phyloP scores from a whole-genome alignment of 2,329 filamentous ascomycete species.

The Graphium sp. region DNA sequence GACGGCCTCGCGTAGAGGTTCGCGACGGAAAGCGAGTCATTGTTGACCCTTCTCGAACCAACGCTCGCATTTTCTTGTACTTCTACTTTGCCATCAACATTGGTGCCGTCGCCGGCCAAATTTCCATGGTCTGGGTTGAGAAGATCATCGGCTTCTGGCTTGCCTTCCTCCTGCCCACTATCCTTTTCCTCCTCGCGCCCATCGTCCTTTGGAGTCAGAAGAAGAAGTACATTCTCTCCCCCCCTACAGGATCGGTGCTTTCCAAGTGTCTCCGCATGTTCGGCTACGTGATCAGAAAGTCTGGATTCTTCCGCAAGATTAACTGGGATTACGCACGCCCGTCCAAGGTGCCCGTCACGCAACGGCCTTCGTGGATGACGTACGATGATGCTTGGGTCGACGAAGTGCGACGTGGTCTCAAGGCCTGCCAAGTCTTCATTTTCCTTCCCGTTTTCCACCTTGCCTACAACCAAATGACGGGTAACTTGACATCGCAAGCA shows the following conservation, averaged over 20 bases:
- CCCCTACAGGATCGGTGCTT: constrained; percentile 57
- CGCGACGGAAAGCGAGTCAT: constrained; percentile 49
- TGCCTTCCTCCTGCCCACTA: constrained; percentile 49
- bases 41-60: constrained; percentile 51
- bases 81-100: constrained; percentile 44
- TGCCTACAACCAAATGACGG: constrained; percentile 42
- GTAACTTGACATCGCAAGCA: constrained; percentile 46
- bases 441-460: constrained; percentile 49
- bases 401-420: constrained; percentile 53
- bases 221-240: constrained; percentile 40
- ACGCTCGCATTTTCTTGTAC: constrained; percentile 52
- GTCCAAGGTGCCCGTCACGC: constrained; percentile 33
- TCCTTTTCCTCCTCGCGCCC: constrained; percentile 46
- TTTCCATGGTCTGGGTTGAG: constrained; percentile 57
- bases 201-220: constrained; percentile 43
- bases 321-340: constrained; percentile 57
- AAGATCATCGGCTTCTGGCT: constrained; percentile 65
- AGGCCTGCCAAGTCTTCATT: constrained; percentile 54
- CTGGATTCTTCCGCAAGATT: constrained; percentile 43
- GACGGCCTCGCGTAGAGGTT: constrained; percentile 37
- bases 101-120: constrained; percentile 42
- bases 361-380: constrained; percentile 57
- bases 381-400: constrained; percentile 76
- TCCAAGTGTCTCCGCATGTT: constrained; percentile 49
- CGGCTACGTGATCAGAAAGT: constrained; percentile 42